These are phyloP conservation scores for Moricandia moricandioides DNA, from an alignment of 345 rosid species.

Conservation along the genomic window DNA sequence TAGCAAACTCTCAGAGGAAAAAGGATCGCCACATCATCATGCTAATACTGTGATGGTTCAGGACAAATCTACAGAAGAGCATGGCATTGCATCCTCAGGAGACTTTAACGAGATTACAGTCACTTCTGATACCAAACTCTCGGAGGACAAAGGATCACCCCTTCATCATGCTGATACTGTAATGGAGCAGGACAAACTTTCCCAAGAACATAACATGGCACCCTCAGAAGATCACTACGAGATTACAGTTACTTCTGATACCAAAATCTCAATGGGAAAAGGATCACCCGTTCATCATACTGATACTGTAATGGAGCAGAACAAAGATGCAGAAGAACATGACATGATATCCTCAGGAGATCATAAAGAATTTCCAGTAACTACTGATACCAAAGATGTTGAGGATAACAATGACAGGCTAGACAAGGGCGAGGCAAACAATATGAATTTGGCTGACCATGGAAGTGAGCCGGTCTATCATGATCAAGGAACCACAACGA, in stretches of 20 bases:
- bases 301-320: conserved; percentile 6
- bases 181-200: conserved; percentile 1
- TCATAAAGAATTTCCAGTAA: conserved; percentile 20
- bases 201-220: background rate
- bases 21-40: conserved; percentile 11
- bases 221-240: too few relatives aligned
- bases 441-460: conserved; percentile 13
- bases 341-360: conserved; percentile 11
- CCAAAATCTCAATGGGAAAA: background rate
- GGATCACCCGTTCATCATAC: conserved; percentile 5
- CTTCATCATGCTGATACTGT: background rate
- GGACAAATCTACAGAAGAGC: conserved; percentile 20
- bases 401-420: conserved; percentile 15
- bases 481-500: conserved; percentile 15
- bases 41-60: conserved; percentile 11
- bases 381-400: conserved; percentile 29
- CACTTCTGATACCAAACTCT: conserved; percentile 23
- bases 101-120: conserved; percentile 21
- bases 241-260: too few relatives aligned
- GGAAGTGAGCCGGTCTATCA: conserved; percentile 12
- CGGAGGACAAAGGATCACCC: conserved; percentile 1
- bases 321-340: conserved; percentile 3
- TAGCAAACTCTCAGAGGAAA: conserved; percentile 11
- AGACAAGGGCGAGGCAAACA: conserved; percentile 10
- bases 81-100: conserved; percentile 14